These are phyloP conservation scores for Wickerhamomyces subpelliculosus DNA, from an alignment of 805 yeast genomes.

Conservation along the genomic window DNA sequence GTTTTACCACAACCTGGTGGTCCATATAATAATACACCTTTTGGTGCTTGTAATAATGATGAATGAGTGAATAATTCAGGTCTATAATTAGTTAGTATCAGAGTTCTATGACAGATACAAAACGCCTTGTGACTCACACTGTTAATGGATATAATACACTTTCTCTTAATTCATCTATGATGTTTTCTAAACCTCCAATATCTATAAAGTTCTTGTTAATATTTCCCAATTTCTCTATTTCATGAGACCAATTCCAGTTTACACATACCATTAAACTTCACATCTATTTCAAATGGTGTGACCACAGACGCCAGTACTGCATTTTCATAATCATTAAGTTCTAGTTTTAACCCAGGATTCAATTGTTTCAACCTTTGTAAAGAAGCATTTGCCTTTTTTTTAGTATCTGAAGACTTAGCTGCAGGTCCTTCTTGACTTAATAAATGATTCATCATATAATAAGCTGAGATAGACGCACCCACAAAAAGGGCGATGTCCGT, in stretches of 20 bases:
- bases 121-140: conserved; percentile 14
- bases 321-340: conserved; percentile 68
- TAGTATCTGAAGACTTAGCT: conserved; percentile 49
- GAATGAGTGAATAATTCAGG: conserved; percentile 72
- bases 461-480: conserved; percentile 66
- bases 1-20: conserved; percentile 99
- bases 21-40: conserved; percentile 87
- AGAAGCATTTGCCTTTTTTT: conserved; percentile 51
- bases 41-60: conserved; percentile 81
- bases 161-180: conserved; percentile 81
- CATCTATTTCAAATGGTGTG: conserved; percentile 75
- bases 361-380: conserved; percentile 48
- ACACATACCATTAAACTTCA: conserved; percentile 45
- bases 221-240: no score
- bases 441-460: conserved; percentile 47
- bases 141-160: conserved; percentile 84
- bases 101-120: background rate
- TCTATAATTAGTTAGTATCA: conserved; percentile 15
- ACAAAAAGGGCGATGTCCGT: conserved; percentile 43
- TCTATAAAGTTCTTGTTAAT: conserved; percentile 29
- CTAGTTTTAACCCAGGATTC: conserved; percentile 52
- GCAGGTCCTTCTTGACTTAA: conserved; percentile 37
- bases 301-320: conserved; percentile 72
- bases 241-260: no score
- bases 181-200: conserved; percentile 81